Evolutionary conservation across 75 land plant genomes (phyloP), one percentile per base, ranked within the genome.

Genomic region (Adiantum capillusveneris): DNA sequence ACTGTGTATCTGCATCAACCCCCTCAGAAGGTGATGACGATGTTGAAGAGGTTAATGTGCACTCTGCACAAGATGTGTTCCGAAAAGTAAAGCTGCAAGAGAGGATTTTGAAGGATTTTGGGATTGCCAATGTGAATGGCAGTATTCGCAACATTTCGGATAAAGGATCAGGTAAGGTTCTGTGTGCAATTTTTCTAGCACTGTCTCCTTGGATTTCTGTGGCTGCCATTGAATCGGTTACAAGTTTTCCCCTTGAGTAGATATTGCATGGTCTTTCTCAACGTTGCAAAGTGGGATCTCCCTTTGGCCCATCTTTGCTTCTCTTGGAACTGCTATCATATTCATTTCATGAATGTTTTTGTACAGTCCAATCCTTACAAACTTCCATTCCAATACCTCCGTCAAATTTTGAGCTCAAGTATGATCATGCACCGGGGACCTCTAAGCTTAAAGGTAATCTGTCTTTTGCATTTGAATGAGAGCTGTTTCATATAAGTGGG

Each of bases 301-400:
- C 43, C 43, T 41, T 9, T 41, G 9, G 43, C 43, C 9, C 14
- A 14, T 9, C 9, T 14, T 41, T 14, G 14, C 9, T 9, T 41
- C 14, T 14, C 9, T 9, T 9, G 43, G 14, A 41, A 9, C 43
- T 41, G 9, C 9, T 14, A 41, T 41, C 12, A 41, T 9, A 41
- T 14, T 14, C 14, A 41, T 41, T 9, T 41, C 14, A 9, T 41
- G 9, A 14, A 14, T 41, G 9, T 54, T 1, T 48, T 55, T 44
- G 30, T 75, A 29, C 85, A 84, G 93, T 69, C 54, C 87, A 79
- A 73, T 58, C 65, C 27, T 70, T 82, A 24, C 71, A 74, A 19
- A 79, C 79, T 42, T 87, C 88, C 16, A 91, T 87, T 57, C 88
- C 93, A 28, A 77, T 76, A 22, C 81, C 88, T 49, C 84, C 97